A percentile compares a stretch with the other conserved stretches of the same genome.
Evolutionary conservation across 805 yeast species (phyloP).

Genomic region (Ogataea pini): DNA sequence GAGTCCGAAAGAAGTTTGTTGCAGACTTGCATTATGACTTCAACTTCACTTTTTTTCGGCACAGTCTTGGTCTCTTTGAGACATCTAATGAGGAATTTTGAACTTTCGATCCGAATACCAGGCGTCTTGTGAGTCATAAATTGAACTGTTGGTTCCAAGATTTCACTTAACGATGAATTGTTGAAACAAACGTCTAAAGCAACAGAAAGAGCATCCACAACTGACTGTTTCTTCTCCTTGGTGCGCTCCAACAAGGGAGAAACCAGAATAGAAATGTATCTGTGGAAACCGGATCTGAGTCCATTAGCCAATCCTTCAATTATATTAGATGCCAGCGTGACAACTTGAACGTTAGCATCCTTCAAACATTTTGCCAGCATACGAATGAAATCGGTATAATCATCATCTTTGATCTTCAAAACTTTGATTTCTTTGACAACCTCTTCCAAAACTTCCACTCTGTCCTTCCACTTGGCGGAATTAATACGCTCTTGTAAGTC

Average conservation of each 20-base stretch:
- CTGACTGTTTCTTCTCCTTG: constrained; percentile 83
- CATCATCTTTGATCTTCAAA: constrained; percentile 54
- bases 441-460: constrained; percentile 82
- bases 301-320: constrained; percentile 65
- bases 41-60: constrained; percentile 58
- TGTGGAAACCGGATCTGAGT: constrained; percentile 54
- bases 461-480: constrained; percentile 85
- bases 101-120: constrained; percentile 71
- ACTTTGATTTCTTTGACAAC: constrained; percentile 51
- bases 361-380: constrained; percentile 70
- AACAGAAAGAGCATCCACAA: constrained; percentile 65
- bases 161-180: constrained; percentile 50
- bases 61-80: constrained; percentile 48
- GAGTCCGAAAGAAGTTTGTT: constrained; percentile 76
- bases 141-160: constrained; percentile 59
- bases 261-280: constrained; percentile 54
- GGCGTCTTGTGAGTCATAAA: constrained; percentile 80
- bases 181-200: constrained; percentile 67
- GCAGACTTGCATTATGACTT: constrained; percentile 54
- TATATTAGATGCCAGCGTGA: constrained; percentile 72
- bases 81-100: constrained; percentile 64
- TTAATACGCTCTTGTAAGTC: constrained; percentile 56
- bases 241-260: constrained; percentile 74
- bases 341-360: constrained; percentile 90
- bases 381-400: constrained; percentile 65